These are phyloP conservation scores for Phytophthora multivora DNA, from an alignment of 352 stramenopile species.

Conservation along the genomic window DNA sequence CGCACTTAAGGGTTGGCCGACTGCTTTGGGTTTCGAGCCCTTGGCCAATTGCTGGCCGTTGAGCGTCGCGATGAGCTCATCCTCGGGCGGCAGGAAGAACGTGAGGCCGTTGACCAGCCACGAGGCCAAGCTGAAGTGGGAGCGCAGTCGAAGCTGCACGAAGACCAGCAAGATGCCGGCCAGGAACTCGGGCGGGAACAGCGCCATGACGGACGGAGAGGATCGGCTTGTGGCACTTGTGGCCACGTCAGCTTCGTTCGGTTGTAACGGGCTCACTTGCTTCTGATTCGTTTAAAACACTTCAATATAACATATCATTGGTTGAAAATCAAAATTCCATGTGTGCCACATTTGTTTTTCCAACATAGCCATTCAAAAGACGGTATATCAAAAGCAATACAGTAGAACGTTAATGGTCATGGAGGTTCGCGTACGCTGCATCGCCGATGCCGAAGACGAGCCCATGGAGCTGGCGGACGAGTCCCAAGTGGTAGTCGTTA, in stretches of 20 bases:
- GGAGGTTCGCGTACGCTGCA: slow-evolving; percentile 43
- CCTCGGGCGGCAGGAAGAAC: slow-evolving; percentile 79
- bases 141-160: slow-evolving; percentile 70
- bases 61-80: slow-evolving; percentile 72
- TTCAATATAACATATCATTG: too few species aligned
- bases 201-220: slow-evolving; percentile 43
- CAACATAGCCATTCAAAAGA: background rate
- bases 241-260: too few species aligned
- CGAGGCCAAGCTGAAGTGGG: slow-evolving; percentile 61
- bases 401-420: slow-evolving; percentile 30
- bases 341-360: too few species aligned
- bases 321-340: too few species aligned
- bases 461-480: slow-evolving; percentile 38
- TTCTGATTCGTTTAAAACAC: background rate
- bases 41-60: slow-evolving; percentile 47
- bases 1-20: slow-evolving; percentile 44
- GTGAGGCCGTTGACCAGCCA: slow-evolving; percentile 64
- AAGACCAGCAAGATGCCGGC: slow-evolving; percentile 69
- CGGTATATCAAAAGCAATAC: too few species aligned
- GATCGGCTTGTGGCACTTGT: background rate
- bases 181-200: slow-evolving; percentile 82
- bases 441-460: slow-evolving; percentile 21
- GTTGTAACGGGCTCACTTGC: background rate
- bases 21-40: slow-evolving; percentile 17
- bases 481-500: slow-evolving; percentile 68